A percentile compares a stretch with the other conserved stretches of the same genome.
These are phyloP conservation scores for Trichosporon faecale DNA, from an alignment of 1,284 basidiomycete species.

Conservation along the genomic window DNA sequence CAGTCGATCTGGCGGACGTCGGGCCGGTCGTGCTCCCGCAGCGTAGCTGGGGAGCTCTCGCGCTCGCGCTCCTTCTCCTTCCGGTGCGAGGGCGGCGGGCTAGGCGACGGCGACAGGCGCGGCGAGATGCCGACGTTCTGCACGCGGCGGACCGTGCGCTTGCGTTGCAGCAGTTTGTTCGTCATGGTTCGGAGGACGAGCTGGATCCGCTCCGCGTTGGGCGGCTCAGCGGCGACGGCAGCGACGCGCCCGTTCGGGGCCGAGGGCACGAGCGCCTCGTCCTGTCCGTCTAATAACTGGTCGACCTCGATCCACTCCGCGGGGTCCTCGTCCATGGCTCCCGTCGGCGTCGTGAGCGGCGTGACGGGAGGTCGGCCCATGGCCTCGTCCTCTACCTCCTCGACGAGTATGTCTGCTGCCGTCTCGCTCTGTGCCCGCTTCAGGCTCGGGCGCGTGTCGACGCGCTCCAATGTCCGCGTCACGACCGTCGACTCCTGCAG, in stretches of 20 bases:
- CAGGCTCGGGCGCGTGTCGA: slow-evolving; percentile 16
- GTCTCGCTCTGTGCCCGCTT: slow-evolving; percentile 5
- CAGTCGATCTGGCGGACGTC: slow-evolving; percentile 17
- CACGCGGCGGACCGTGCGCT: slow-evolving; percentile 45
- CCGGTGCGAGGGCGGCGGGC: slow-evolving; percentile 12
- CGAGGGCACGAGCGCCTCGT: slow-evolving; percentile 8
- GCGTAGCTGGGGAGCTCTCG: background rate
- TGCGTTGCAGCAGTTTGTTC: slow-evolving; percentile 52
- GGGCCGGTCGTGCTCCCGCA: background rate
- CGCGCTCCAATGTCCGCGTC: slow-evolving; percentile 32
- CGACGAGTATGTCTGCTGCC: slow-evolving; percentile 24
- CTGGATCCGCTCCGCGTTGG: slow-evolving; percentile 47
- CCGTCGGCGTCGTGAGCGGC: slow-evolving; percentile 8
- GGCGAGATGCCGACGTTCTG: slow-evolving; percentile 10
- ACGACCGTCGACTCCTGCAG: slow-evolving; percentile 45
- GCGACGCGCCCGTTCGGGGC: slow-evolving; percentile 1
- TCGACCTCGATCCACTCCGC: slow-evolving; percentile 52
- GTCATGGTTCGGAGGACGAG: slow-evolving; percentile 55
- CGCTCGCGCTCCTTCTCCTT: slow-evolving; percentile 2
- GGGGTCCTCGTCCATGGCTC: slow-evolving; percentile 25
- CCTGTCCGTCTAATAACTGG: slow-evolving; percentile 26
- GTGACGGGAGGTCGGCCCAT: background rate
- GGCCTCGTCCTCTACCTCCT: slow-evolving; percentile 24
- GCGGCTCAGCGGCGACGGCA: slow-evolving; percentile 14
- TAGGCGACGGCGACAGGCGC: slow-evolving; percentile 14